Percentiles rank a stretch among this genome's conserved stretches.
phyloP scores from a whole-genome alignment of 2,329 filamentous ascomycete species.

The Clonostachys solani region DNA sequence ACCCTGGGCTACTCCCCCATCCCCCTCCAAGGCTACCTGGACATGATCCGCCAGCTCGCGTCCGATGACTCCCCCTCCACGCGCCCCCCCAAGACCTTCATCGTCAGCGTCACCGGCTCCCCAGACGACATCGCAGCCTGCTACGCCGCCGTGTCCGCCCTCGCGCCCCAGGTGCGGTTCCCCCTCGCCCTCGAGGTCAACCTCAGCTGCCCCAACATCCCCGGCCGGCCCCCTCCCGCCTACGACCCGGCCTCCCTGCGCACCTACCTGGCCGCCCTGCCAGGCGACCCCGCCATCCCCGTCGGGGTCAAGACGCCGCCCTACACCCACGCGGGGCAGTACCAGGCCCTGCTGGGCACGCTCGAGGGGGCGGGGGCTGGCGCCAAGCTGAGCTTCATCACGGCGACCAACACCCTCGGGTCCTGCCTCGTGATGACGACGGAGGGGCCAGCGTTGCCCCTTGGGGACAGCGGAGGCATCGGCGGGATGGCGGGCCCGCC shows the following conservation, averaged over 20 bases:
- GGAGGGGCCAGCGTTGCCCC: slow-evolving; percentile 32
- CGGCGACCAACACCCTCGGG: slow-evolving; percentile 69
- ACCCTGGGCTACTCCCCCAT: slow-evolving; percentile 71
- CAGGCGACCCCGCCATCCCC: slow-evolving; percentile 25
- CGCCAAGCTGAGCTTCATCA: slow-evolving; percentile 58
- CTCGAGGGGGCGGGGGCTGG: slow-evolving; percentile 26
- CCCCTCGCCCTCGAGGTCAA: slow-evolving; percentile 71
- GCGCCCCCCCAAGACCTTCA: slow-evolving; percentile 48
- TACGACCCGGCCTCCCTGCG: slow-evolving; percentile 51
- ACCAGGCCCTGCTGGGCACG: slow-evolving; percentile 47
- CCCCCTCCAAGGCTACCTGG: slow-evolving; percentile 53
- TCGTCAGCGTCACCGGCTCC: slow-evolving; percentile 68
- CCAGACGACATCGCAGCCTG: slow-evolving; percentile 51
- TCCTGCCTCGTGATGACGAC: slow-evolving; percentile 54
- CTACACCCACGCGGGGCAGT: slow-evolving; percentile 68
- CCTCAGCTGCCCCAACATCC: slow-evolving; percentile 75
- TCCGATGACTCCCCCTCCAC: slow-evolving; percentile 5
- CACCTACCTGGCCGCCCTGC: slow-evolving; percentile 49
- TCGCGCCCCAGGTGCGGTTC: slow-evolving; percentile 31
- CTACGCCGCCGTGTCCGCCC: slow-evolving; percentile 42
- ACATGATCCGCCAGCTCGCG: slow-evolving; percentile 45
- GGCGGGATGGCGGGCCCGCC: slow-evolving; percentile 71
- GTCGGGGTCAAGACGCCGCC: slow-evolving; percentile 71
- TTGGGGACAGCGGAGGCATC: slow-evolving; percentile 44
- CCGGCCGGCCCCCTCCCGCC: slow-evolving; percentile 63